Base-by-base conservation (phyloP, 352 stramenopile species). In the Hyaloperonospora brassicae region DNA sequence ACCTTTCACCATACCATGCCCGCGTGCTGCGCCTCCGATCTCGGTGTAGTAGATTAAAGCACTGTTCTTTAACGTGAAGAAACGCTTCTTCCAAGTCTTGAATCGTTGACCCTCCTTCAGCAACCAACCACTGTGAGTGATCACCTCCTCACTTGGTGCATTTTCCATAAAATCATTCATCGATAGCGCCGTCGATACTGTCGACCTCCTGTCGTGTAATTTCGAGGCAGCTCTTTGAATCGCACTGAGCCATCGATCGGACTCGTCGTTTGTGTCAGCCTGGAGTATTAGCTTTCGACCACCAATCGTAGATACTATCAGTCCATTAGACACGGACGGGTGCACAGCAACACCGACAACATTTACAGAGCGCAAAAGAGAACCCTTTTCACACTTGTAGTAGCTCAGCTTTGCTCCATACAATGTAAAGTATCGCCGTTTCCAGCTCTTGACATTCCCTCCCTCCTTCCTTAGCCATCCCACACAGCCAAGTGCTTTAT, bases 401-500 rank as follows among this genome's bases (percentile, higher is more conserved):
- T 86, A 93, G 39, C 73, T 84, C 40, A 93, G 57, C 49, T 68
- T 89, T 21, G 70, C 68, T 1, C 73, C 78, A 13, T 86, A 74
- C 2, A 93, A 63, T 0, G 73, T 87, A 51, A 89, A 93, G 55
- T 84, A 93, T 11, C 79, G 74, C 0, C 63, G 68, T 56, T 89
- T 87, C 78, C 80, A 90, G 22, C 55, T 85, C 67, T 86, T 88
- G 21, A 87, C 60, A 10, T 61, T 72, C 1, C 62, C 67, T 5
- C 78, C 76, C 68, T 89, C 64, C 54, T 89, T 88, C 39, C 67
- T 68, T 7, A 93, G 59, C 83, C 83, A 93, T 0, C 83, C 82
- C 2, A 68, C 67, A 61, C 76, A 86, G 21, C 62, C 56, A 46
- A 56, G 45, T n/a, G 55, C 56, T 31, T 71, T 57, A 38, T 50